Percentiles rank a stretch among this genome's conserved stretches.
Conservation (phyloP, 306 rosid species). For the Trichosanthes truncata region DNA sequence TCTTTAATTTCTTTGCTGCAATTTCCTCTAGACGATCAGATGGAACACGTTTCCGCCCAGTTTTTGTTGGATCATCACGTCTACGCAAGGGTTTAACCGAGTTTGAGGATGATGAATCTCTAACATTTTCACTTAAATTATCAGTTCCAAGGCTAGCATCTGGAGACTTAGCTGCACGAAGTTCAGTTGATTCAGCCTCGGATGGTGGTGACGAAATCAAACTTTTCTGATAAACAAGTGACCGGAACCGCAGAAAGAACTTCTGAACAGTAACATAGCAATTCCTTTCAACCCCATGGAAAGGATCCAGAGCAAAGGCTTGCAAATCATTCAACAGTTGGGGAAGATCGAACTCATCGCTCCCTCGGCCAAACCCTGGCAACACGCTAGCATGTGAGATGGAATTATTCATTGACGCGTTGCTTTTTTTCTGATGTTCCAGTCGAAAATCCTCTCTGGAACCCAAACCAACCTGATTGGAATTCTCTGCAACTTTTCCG, state of each 20-base stretch:
- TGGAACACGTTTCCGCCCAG: constrained; percentile 74
- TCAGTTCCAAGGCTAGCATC: constrained; percentile 27
- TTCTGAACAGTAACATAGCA: constrained; percentile 34
- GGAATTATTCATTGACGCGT: constrained; percentile 15
- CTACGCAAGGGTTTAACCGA: constrained; percentile 52
- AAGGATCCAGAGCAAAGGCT: constrained; percentile 84
- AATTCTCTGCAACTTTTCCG: constrained; percentile 30
- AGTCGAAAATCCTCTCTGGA: constrained; percentile 29
- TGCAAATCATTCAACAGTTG: constrained; percentile 63
- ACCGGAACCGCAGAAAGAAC: constrained; percentile 75
- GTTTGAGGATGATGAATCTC: constrained; percentile 34
- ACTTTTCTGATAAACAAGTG: constrained; percentile 81
- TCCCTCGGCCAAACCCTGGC: constrained; percentile 9
- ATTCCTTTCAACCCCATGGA: constrained; percentile 47
- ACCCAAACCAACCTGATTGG: constrained; percentile 28
- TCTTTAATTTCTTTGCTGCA: constrained; percentile 74
- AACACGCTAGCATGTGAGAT: background rate
- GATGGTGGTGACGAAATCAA: constrained; percentile 42
- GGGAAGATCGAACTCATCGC: constrained; percentile 37
- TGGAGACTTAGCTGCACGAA: constrained; percentile 27
- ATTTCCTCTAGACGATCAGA: constrained; percentile 95
- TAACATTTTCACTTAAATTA: constrained; percentile 32
- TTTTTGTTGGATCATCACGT: constrained; percentile 54
- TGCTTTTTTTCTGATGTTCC: constrained; percentile 30
- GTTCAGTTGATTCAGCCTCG: constrained; percentile 47